Conservation (phyloP, 257 asterid genomes). For the Coffea canephora region DNA sequence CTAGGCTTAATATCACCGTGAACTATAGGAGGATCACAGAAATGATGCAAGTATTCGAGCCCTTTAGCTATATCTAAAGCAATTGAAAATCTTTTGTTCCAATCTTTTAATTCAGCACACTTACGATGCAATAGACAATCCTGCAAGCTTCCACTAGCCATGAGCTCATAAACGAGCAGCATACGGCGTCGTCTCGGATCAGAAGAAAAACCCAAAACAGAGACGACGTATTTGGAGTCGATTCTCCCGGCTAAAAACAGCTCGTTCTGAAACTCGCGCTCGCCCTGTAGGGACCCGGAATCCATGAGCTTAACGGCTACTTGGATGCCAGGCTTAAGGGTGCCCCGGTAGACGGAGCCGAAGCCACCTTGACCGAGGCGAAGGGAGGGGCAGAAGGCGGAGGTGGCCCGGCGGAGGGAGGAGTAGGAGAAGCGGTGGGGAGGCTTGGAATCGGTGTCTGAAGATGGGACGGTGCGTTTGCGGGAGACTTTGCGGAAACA, state of each 20-base stretch:
- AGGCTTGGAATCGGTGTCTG: conserved; percentile 76
- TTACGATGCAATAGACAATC: conserved; percentile 83
- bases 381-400: conserved; percentile 60
- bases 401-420: conserved; percentile 74
- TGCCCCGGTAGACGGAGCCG: conserved; percentile 86
- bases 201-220: conserved; percentile 74
- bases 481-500: conserved; percentile 63
- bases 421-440: conserved; percentile 72
- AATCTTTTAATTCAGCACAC: conserved; percentile 63
- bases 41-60: conserved; percentile 81
- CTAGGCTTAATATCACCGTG: conserved; percentile 98
- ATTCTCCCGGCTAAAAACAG: conserved; percentile 70
- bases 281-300: conserved; percentile 90
- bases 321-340: conserved; percentile 34
- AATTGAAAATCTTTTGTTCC: conserved; percentile 66
- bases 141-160: conserved; percentile 91
- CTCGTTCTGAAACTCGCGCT: conserved; percentile 96
- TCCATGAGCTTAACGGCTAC: conserved; percentile 92
- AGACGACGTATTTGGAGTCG: conserved; percentile 59
- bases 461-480: conserved; percentile 78
- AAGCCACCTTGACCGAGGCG: conserved; percentile 95
- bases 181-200: conserved; percentile 69
- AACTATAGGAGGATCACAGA: conserved; percentile 81
- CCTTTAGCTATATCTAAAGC: conserved; percentile 82
- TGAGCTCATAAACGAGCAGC: conserved; percentile 78